A percentile compares a stretch with the other conserved stretches of the same genome.
phyloP scores from a whole-genome alignment of 2,329 filamentous ascomycete species.

The Cladosporium sp. region DNA sequence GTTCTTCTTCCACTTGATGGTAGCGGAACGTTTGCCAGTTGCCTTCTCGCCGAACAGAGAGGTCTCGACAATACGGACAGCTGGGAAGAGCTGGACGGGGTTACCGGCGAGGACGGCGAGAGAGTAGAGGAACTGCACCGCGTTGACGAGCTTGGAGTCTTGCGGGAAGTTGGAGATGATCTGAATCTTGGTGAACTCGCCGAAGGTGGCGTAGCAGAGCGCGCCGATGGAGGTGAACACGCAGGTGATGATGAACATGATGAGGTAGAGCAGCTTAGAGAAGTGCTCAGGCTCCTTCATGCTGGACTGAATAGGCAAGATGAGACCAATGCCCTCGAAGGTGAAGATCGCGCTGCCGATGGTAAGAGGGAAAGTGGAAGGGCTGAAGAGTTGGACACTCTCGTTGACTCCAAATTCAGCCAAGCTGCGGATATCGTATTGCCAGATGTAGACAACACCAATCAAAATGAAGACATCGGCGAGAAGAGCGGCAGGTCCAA shows the following conservation, averaged over 20 bases:
- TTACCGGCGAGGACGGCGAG: constrained; percentile 72
- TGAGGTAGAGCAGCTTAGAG: constrained; percentile 62
- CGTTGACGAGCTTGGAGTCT: constrained; percentile 70
- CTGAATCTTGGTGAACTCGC: constrained; percentile 67
- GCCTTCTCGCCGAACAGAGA: constrained; percentile 64
- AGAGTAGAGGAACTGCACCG: constrained; percentile 73
- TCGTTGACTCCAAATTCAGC: constrained; percentile 58
- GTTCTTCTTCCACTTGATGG: constrained; percentile 79
- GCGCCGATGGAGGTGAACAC: constrained; percentile 73
- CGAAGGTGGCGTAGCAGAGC: constrained; percentile 74
- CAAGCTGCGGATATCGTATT: constrained; percentile 65
- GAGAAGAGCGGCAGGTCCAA: constrained; percentile 68
- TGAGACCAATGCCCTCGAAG: constrained; percentile 76
- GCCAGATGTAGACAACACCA: constrained; percentile 72
- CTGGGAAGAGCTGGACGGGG: constrained; percentile 74
- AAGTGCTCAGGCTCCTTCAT: constrained; percentile 73
- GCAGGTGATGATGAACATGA: constrained; percentile 73
- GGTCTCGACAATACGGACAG: constrained; percentile 70
- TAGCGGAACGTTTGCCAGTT: constrained; percentile 65
- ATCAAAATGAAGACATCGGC: constrained; percentile 73
- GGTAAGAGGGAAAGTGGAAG: constrained; percentile 67
- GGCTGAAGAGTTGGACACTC: constrained; percentile 70
- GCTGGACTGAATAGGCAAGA: constrained; percentile 73
- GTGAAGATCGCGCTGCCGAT: constrained; percentile 76
- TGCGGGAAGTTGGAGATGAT: constrained; percentile 78